These are phyloP conservation scores for Nothophoma quercina DNA, from an alignment of 2,329 filamentous ascomycete species.

Conservation along the genomic window DNA sequence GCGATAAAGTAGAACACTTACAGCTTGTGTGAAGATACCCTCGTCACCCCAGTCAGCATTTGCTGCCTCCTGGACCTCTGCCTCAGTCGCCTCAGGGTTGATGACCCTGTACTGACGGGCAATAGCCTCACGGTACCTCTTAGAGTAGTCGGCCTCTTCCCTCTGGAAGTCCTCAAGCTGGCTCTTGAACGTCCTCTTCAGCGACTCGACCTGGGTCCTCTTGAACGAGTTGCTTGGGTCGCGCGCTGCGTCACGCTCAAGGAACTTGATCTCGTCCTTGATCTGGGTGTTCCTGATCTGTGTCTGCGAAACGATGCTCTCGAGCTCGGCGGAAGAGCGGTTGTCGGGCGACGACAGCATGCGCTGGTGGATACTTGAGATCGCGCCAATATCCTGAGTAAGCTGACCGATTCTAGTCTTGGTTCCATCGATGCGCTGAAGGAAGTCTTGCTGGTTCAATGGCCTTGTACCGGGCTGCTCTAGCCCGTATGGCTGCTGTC, in stretches of 20 bases:
- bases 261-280: slow-evolving; percentile 78
- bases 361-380: slow-evolving; percentile 75
- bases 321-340: slow-evolving; percentile 62
- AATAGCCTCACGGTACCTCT: slow-evolving; percentile 78
- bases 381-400: slow-evolving; percentile 70
- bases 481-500: slow-evolving; percentile 42
- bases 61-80: slow-evolving; percentile 73
- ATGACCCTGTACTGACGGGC: slow-evolving; percentile 82
- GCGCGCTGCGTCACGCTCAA: slow-evolving; percentile 74
- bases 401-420: slow-evolving; percentile 73
- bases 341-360: slow-evolving; percentile 71
- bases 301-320: slow-evolving; percentile 73
- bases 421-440: slow-evolving; percentile 70
- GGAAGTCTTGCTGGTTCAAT: slow-evolving; percentile 72
- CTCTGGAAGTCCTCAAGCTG: slow-evolving; percentile 74
- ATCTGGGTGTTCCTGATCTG: slow-evolving; percentile 77
- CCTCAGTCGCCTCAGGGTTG: slow-evolving; percentile 79
- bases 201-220: slow-evolving; percentile 70
- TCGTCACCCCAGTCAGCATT: slow-evolving; percentile 78
- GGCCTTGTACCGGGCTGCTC: slow-evolving; percentile 61
- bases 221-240: slow-evolving; percentile 72
- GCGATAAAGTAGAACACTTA: slow-evolving; percentile 56
- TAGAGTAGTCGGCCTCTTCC: slow-evolving; percentile 75
- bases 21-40: slow-evolving; percentile 82
- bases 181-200: slow-evolving; percentile 76